A percentile compares a stretch with the other conserved stretches of the same genome.
Evolutionary conservation across 2,329 filamentous ascomycete genomes (phyloP).

Genomic region (Phialocephala sp.): DNA sequence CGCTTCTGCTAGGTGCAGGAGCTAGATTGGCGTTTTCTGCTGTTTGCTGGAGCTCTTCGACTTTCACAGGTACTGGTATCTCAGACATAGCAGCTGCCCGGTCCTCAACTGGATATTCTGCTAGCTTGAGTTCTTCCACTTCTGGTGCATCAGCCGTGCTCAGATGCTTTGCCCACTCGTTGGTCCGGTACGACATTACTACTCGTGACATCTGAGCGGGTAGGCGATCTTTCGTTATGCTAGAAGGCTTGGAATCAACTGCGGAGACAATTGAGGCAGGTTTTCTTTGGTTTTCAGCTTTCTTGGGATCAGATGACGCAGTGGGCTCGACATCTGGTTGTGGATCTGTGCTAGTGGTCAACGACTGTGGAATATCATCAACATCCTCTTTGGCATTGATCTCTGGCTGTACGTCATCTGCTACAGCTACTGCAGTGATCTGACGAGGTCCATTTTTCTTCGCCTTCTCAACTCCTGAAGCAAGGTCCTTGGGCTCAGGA

Average conservation of each 20-base stretch:
- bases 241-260: slow-evolving; percentile 51
- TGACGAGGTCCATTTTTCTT: not conserved
- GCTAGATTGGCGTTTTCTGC: slow-evolving; percentile 43
- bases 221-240: slow-evolving; percentile 65
- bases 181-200: slow-evolving; percentile 84
- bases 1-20: slow-evolving; percentile 25
- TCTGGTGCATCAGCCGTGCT: slow-evolving; percentile 76
- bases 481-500: not conserved
- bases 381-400: slow-evolving; percentile 10
- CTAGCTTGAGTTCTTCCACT: slow-evolving; percentile 62
- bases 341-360: slow-evolving; percentile 34
- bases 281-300: slow-evolving; percentile 17
- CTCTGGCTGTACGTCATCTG: not conserved
- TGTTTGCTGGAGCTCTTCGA: slow-evolving; percentile 70
- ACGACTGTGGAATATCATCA: slow-evolving; percentile 15
- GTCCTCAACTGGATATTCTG: slow-evolving; percentile 47
- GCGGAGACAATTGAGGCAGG: slow-evolving; percentile 48
- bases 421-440: not conserved
- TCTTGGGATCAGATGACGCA: slow-evolving; percentile 14
- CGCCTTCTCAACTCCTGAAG: not conserved
- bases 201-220: slow-evolving; percentile 77
- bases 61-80: slow-evolving; percentile 63
- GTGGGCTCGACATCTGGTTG: slow-evolving; percentile 24
- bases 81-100: slow-evolving; percentile 50
- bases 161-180: slow-evolving; percentile 95